phyloP scores from a whole-genome alignment of 768 basidiomycete species.

The Rhodotorula toruloides region DNA sequence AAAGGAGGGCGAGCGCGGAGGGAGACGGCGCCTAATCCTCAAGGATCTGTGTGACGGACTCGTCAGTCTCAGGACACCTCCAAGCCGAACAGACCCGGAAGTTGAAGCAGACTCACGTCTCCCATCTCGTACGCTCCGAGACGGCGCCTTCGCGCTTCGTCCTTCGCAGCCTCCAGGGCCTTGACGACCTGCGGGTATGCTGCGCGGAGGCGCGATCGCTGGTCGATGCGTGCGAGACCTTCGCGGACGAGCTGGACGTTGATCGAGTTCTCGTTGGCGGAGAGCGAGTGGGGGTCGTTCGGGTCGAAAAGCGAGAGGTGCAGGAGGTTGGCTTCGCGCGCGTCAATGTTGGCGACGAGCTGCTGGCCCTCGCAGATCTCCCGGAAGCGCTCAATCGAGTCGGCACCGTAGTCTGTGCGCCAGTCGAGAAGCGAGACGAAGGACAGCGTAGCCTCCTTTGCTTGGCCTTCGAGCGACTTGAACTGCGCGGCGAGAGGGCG shows the following conservation, averaged over 20 bases:
- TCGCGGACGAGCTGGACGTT: conserved; percentile 86
- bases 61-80: not conserved
- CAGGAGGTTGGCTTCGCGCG: conserved; percentile 65
- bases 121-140: conserved; percentile 41
- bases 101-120: conserved; percentile 9
- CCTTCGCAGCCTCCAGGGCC: conserved; percentile 59
- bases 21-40: conserved; percentile 14
- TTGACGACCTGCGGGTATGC: conserved; percentile 65
- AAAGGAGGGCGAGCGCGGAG: too few species aligned
- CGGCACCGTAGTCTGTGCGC: conserved; percentile 74
- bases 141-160: conserved; percentile 58
- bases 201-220: conserved; percentile 52
- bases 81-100: not conserved
- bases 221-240: conserved; percentile 74
- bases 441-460: conserved; percentile 69
- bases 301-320: conserved; percentile 94
- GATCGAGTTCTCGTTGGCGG: conserved; percentile 69
- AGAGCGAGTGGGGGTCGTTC: conserved; percentile 60
- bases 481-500: conserved; percentile 86
- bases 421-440: conserved; percentile 77
- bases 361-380: conserved; percentile 83
- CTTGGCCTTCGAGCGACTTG: conserved; percentile 83
- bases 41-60: conserved; percentile 17
- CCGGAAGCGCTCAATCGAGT: conserved; percentile 81
- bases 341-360: conserved; percentile 91